These are phyloP conservation scores for Avena atlantica DNA, from an alignment of 176 grass and related monocot genomes.

Conservation along the genomic window DNA sequence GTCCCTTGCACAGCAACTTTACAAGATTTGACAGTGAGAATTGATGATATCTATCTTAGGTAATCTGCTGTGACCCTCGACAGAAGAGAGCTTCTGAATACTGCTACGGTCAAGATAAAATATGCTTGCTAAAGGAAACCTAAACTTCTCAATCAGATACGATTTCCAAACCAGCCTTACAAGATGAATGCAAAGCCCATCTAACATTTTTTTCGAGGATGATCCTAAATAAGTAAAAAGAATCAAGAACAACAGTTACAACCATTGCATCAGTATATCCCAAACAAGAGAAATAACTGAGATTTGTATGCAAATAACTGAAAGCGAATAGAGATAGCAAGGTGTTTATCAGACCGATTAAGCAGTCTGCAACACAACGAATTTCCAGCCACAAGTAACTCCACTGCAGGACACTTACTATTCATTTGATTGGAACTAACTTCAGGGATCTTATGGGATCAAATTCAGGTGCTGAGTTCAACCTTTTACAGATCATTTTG, in stretches of 20 bases:
- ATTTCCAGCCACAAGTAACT: not conserved
- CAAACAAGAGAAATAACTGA: not conserved
- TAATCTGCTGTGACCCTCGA: not conserved
- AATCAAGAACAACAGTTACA: not conserved
- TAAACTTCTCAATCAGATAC: not conserved
- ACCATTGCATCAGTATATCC: not conserved
- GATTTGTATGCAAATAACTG: not conserved
- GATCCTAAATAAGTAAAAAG: not conserved
- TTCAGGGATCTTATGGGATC: not conserved
- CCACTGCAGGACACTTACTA: not conserved
- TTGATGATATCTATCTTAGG: not conserved
- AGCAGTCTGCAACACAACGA: constrained; percentile 4
- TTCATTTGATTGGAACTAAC: constrained; percentile 4
- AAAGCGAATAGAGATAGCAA: not conserved
- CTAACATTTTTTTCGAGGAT: not conserved
- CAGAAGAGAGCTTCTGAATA: not conserved
- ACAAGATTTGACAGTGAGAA: constrained; percentile 7
- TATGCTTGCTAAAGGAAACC: not conserved
- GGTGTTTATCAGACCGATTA: not conserved
- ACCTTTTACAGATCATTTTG: not conserved
- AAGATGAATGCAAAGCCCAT: not conserved
- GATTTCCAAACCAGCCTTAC: not conserved
- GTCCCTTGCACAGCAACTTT: not conserved
- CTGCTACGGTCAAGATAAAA: not conserved
- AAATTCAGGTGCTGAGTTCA: not conserved